Conservation (phyloP, 139 green algal genomes). For the Closterium sp. region DNA sequence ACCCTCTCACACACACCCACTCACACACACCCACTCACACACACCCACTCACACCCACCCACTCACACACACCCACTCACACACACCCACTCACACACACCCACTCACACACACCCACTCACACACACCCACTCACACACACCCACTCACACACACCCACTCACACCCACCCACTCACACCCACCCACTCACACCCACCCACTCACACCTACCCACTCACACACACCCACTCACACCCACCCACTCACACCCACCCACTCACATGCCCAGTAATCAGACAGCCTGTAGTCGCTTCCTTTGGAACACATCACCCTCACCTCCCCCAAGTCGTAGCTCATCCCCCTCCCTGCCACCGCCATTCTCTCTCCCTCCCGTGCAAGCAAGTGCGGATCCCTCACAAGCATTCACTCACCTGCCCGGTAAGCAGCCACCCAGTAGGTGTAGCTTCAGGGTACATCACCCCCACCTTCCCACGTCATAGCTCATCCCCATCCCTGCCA, state of each 20-base stretch:
- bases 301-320: conserved; percentile 48
- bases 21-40: too few relatives aligned
- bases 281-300: conserved; percentile 18
- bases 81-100: too few relatives aligned
- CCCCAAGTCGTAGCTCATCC: conserved; percentile 35
- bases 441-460: conserved; percentile 46
- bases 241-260: conserved; percentile 55
- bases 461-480: conserved; percentile 49
- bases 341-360: conserved; percentile 22
- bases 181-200: conserved; percentile 40
- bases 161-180: too few relatives aligned
- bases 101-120: too few relatives aligned
- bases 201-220: conserved; percentile 24
- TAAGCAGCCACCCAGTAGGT: conserved; percentile 15
- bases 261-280: conserved; percentile 45
- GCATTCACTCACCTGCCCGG: conserved; percentile 56
- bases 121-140: too few relatives aligned
- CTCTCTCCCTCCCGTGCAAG: conserved; percentile 50
- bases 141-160: too few relatives aligned
- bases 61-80: too few relatives aligned
- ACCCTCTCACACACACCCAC: too few relatives aligned
- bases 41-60: too few relatives aligned
- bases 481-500: conserved; percentile 3
- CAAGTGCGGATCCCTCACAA: conserved; percentile 23
- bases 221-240: conserved; percentile 37